Evolutionary conservation across 257 asterid species (phyloP).

Genomic region (Paraleonurus japonicus): DNA sequence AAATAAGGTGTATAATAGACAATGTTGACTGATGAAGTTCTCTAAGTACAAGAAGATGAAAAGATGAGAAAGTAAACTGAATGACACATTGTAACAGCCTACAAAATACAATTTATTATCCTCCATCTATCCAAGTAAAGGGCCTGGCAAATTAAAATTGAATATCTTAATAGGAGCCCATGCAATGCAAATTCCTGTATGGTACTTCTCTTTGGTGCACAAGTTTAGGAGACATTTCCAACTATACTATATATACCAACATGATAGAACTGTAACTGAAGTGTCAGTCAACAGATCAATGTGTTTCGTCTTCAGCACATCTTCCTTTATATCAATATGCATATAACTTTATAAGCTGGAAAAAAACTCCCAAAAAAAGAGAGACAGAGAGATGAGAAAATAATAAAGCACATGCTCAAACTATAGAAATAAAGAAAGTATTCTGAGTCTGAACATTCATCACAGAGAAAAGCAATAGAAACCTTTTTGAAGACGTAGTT

Average conservation of each 20-base stretch:
- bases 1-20: background rate
- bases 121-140: conserved; percentile 6
- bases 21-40: conserved; percentile 1
- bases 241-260: background rate
- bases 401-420: background rate
- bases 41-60: background rate
- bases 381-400: background rate
- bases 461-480: background rate
- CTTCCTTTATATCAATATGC: background rate
- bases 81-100: background rate
- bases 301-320: background rate
- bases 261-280: background rate
- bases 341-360: background rate
- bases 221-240: conserved; percentile 4
- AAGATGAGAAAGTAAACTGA: conserved; percentile 4
- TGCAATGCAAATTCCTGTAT: background rate
- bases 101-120: background rate
- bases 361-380: background rate
- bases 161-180: background rate
- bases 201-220: background rate
- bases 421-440: background rate
- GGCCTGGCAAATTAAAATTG: conserved; percentile 1
- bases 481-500: conserved; percentile 84
- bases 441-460: background rate
- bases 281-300: conserved; percentile 14